Percentiles rank a stretch among this genome's conserved stretches.
Evolutionary conservation across 2,329 filamentous ascomycete genomes (phyloP).

Genomic region (Apiospora kogelbergensis): DNA sequence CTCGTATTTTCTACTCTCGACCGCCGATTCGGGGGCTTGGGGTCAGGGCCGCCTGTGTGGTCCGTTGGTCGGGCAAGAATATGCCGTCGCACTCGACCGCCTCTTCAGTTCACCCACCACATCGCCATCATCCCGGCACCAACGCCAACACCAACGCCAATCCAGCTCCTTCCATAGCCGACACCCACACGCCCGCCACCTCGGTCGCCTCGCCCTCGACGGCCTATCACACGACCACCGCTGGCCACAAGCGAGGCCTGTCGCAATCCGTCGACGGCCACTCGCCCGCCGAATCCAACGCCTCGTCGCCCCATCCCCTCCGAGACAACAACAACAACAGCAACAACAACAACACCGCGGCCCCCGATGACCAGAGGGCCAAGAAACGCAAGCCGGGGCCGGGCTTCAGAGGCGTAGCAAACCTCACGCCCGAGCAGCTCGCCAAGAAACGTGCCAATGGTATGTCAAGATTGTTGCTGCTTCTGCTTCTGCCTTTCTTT

Average conservation of each 20-base stretch:
- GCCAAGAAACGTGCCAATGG: constrained; percentile 64
- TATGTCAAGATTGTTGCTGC: constrained; percentile 32
- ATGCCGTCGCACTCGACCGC: constrained; percentile 8
- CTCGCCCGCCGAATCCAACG: constrained; percentile 24
- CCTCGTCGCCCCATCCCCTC: constrained; percentile 17
- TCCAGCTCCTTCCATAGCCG: neutral
- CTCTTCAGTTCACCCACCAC: neutral
- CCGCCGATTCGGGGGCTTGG: constrained; percentile 1
- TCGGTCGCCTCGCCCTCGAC: constrained; percentile 7
- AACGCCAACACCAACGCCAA: neutral
- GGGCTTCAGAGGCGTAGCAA: constrained; percentile 53
- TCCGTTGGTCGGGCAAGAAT: neutral
- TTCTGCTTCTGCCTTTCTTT: no score
- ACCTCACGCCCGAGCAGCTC: constrained; percentile 72
- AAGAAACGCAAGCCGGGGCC: constrained; percentile 48
- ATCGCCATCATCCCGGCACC: neutral
- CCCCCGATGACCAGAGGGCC: constrained; percentile 26
- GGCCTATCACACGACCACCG: constrained; percentile 6
- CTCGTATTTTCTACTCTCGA: neutral
- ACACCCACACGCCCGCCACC: constrained; percentile 8
- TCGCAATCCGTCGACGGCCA: constrained; percentile 21
- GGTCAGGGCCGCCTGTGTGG: constrained; percentile 2
- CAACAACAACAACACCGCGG: no score
- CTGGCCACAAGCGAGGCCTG: constrained; percentile 23
- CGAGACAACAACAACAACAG: no score